A percentile compares a stretch with the other conserved stretches of the same genome.
Conservation (phyloP, 805 yeast species). For the Ogataea haglerorum region DNA sequence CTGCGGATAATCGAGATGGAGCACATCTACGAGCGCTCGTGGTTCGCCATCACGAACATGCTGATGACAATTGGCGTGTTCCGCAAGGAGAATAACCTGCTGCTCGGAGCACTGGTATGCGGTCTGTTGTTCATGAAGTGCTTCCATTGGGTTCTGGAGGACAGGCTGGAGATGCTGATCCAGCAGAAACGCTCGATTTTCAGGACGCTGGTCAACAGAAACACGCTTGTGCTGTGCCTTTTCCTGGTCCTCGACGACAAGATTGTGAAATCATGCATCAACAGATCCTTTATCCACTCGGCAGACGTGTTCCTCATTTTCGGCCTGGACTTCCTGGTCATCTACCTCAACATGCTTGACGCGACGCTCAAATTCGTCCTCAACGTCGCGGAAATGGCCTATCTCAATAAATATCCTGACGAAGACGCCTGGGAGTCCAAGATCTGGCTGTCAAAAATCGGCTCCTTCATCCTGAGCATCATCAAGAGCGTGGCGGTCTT, state of each 20-base stretch:
- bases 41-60: constrained; percentile 61
- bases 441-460: constrained; percentile 51
- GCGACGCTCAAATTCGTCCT: constrained; percentile 45
- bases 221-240: constrained; percentile 41
- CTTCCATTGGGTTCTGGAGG: constrained; percentile 69
- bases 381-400: constrained; percentile 54
- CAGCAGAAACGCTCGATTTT: constrained; percentile 33
- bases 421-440: constrained; percentile 79
- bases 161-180: constrained; percentile 45
- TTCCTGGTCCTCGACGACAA: constrained; percentile 50
- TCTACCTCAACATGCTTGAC: constrained; percentile 51
- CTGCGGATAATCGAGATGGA: constrained; percentile 73
- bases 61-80: constrained; percentile 55
- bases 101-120: constrained; percentile 36
- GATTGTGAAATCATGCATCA: constrained; percentile 53
- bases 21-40: constrained; percentile 63
- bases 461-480: constrained; percentile 51
- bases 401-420: constrained; percentile 38
- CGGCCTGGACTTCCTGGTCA: constrained; percentile 72
- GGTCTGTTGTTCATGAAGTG: constrained; percentile 54
- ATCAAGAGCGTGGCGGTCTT: constrained; percentile 44
- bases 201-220: constrained; percentile 31
- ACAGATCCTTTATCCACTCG: constrained; percentile 47
- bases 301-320: constrained; percentile 62
- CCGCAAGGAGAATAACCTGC: constrained; percentile 43